A percentile compares a stretch with the other conserved stretches of the same genome.
phyloP scores from a whole-genome alignment of 2,329 filamentous ascomycete genomes.

The Aspergillus texensis region DNA sequence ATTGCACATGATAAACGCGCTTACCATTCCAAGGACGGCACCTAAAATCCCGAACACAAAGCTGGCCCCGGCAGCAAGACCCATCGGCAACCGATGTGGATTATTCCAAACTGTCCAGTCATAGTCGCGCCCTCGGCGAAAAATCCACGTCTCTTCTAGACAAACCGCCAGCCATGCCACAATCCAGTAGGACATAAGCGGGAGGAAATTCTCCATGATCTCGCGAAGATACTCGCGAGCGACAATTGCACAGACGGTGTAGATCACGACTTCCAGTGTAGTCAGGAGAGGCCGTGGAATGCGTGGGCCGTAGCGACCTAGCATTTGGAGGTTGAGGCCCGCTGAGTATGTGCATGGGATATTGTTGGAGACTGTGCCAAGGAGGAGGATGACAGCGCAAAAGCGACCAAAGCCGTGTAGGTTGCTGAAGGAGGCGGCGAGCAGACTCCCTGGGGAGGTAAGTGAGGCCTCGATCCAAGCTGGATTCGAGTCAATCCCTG shows the following conservation, averaged over 20 bases:
- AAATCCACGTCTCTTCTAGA: slow-evolving; percentile 45
- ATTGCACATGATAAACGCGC: neutral
- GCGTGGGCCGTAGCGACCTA: slow-evolving; percentile 37
- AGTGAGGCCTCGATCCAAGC: slow-evolving; percentile 35
- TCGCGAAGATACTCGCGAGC: slow-evolving; percentile 44
- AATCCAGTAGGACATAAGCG: slow-evolving; percentile 50
- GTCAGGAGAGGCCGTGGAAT: slow-evolving; percentile 47
- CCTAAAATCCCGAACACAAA: slow-evolving; percentile 41
- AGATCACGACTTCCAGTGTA: slow-evolving; percentile 43
- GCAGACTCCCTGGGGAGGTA: slow-evolving; percentile 34
- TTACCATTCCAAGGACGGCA: slow-evolving; percentile 42
- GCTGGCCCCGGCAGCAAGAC: slow-evolving; percentile 39
- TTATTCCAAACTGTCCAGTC: slow-evolving; percentile 45
- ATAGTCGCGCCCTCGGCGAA: slow-evolving; percentile 37
- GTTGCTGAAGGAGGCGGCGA: slow-evolving; percentile 38
- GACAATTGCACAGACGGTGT: slow-evolving; percentile 44
- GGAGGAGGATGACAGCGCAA: slow-evolving; percentile 44
- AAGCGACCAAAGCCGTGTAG: slow-evolving; percentile 45
- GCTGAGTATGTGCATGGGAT: slow-evolving; percentile 47
- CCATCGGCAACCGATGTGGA: slow-evolving; percentile 37
- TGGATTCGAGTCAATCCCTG: slow-evolving; percentile 30
- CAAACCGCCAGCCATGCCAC: slow-evolving; percentile 43
- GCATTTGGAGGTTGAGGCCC: slow-evolving; percentile 44
- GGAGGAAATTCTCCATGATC: slow-evolving; percentile 48
- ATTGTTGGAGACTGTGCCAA: slow-evolving; percentile 46